Conservation (phyloP, 108 stramenopile species). For the Pseudonitzschia pungens region DNA sequence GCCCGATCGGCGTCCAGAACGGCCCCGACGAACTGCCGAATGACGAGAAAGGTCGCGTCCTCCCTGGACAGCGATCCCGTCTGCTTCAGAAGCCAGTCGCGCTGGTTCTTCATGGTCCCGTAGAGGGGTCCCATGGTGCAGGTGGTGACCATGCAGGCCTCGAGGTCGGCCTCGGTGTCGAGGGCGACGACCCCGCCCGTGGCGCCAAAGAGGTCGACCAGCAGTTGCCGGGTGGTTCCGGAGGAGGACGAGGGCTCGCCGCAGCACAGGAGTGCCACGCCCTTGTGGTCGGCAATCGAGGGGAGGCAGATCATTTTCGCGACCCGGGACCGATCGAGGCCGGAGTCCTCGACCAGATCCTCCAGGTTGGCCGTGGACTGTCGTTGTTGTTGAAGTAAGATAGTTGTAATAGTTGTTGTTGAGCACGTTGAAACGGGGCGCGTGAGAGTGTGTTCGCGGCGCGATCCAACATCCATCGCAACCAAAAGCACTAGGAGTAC, state of each 20-base stretch:
- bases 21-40: slow-evolving; percentile 58
- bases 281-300: slow-evolving; percentile 55
- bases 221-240: slow-evolving; percentile 7
- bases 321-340: slow-evolving; percentile 34
- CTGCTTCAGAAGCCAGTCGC: slow-evolving; percentile 60
- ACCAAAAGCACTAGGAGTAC: no score
- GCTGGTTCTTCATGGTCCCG: slow-evolving; percentile 58
- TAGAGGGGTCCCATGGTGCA: slow-evolving; percentile 76
- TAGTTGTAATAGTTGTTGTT: background rate
- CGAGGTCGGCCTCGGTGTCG: slow-evolving; percentile 52
- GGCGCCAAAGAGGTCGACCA: slow-evolving; percentile 25
- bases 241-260: background rate
- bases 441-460: background rate
- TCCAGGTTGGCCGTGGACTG: slow-evolving; percentile 43
- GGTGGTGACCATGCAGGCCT: slow-evolving; percentile 64
- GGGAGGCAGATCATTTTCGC: slow-evolving; percentile 88
- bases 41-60: slow-evolving; percentile 51
- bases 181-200: slow-evolving; percentile 61
- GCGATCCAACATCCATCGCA: no score
- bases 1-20: slow-evolving; percentile 49
- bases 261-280: slow-evolving; percentile 37
- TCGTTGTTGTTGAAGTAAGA: background rate
- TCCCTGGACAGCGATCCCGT: slow-evolving; percentile 41
- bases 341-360: slow-evolving; percentile 29
- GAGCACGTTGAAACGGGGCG: background rate